Base-by-base conservation (phyloP, 2,329 filamentous ascomycete species). In the Bipolaris cookei region DNA sequence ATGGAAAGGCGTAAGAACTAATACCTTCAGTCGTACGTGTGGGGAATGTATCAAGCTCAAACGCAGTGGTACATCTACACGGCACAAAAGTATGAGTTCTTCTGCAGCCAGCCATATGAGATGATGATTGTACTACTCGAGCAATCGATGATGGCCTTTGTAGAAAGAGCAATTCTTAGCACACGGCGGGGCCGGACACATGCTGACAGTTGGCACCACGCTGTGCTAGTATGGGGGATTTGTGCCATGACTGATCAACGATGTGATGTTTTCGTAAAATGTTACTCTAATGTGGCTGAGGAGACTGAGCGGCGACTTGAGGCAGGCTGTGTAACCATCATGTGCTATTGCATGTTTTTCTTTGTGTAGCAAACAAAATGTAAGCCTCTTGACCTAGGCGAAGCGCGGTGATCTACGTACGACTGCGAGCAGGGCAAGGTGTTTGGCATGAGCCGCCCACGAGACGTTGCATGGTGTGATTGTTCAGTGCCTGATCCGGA, bases 181-280 rank as follows among this genome's bases (percentile, higher is more conserved):
- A 52, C 41, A 50, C 45, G 32, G 25, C 41, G 30, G 53, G 44
- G 56, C 54, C 51, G 58, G 66, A 60, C 59, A 67, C 58, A 63
- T 56, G 64, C 62, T 68, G 63, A 62, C 62, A 62, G 51, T 55
- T 62, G 65, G 65, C 58, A 64, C 47, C 13, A 64, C 63, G 71
- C 61, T 46, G 66, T 71, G 63, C 56, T 51, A 65, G 59, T 68
- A 65, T 66, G 66, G 67, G 68, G 63, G 66, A 58, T 61, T 62
- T 32, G 62, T 62, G 61, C 59, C 59, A 60, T 55, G 39, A 49
- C 39, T 37, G 59, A 63, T 52, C 52, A 64, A 51, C 43, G 45
- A 59, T 51, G 56, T 61, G 37, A 20, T 52, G 35, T 56, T 58
- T 58, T 53, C 51, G 67, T 71, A 63, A 45, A 56, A 67, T 58